Conservation (phyloP, 2,329 filamentous ascomycete genomes). For the Macrophomina phaseolina region DNA sequence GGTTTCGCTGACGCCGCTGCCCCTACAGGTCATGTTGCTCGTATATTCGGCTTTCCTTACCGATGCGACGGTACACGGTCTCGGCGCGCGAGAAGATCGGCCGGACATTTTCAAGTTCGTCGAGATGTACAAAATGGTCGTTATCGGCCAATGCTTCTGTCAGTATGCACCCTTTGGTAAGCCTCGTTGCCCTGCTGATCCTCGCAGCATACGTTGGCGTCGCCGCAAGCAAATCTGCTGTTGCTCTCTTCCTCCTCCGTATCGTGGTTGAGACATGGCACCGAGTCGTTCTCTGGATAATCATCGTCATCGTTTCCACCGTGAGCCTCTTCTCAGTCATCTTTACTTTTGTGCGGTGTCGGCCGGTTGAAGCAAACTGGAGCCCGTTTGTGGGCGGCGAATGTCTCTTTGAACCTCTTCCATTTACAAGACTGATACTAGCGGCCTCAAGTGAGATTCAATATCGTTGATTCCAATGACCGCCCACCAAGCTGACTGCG, state of each 20-base stretch:
- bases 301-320: background rate
- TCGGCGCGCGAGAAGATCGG: background rate
- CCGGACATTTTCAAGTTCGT: background rate
- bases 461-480: too few relatives aligned
- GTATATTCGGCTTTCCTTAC: background rate
- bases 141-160: background rate
- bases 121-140: background rate
- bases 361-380: background rate
- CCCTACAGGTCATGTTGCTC: background rate
- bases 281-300: background rate
- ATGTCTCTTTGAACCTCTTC: background rate
- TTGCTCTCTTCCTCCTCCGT: constrained; percentile 39
- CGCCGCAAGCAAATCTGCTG: constrained; percentile 38
- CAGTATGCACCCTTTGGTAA: background rate
- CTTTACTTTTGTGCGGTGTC: background rate
- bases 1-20: background rate
- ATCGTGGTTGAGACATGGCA: constrained; percentile 29
- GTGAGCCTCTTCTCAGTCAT: background rate
- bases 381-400: background rate
- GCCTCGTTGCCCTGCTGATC: background rate
- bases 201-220: constrained; percentile 31
- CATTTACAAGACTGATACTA: background rate
- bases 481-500: background rate
- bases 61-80: background rate
- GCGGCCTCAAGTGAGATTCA: background rate